Evolutionary conservation across 1,284 basidiomycete genomes (phyloP).

Genomic region (Rhodotorula sp.): DNA sequence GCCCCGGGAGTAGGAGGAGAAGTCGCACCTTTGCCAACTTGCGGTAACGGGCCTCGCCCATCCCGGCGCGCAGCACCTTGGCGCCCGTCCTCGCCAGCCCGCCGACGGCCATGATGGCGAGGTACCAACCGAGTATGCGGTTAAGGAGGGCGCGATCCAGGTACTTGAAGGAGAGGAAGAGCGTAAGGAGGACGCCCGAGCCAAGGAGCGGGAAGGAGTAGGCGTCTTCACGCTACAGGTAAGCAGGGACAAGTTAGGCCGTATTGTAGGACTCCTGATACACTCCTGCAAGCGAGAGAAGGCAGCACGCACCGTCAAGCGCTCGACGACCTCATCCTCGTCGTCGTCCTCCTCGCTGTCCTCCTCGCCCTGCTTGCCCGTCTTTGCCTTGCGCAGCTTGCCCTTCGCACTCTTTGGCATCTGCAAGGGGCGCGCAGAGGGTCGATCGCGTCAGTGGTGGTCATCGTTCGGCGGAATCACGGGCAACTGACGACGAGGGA

Average conservation of each 20-base stretch:
- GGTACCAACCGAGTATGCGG: constrained; percentile 59
- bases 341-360: constrained; percentile 39
- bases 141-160: constrained; percentile 68
- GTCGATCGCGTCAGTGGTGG: neutral
- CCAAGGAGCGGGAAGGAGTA: constrained; percentile 66
- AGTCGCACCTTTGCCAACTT: constrained; percentile 61
- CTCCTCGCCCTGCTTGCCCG: constrained; percentile 10
- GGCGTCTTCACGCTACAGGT: constrained; percentile 34
- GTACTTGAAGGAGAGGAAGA: constrained; percentile 72
- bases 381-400: constrained; percentile 1
- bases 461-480: neutral
- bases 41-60: constrained; percentile 10
- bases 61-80: constrained; percentile 50
- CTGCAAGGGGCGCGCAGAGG: constrained; percentile 2
- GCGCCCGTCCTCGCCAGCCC: constrained; percentile 48
- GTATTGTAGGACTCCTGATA: too few species aligned
- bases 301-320: constrained; percentile 15
- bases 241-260: neutral
- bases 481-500: constrained; percentile 28
- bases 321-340: constrained; percentile 34
- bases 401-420: constrained; percentile 36
- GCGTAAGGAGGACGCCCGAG: constrained; percentile 64
- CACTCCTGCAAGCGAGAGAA: too few species aligned
- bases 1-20: neutral
- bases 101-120: constrained; percentile 38